Evolutionary conservation across 805 yeast genomes (phyloP), one percentile per base, ranked within the genome.

Genomic region (Citeromyces matritensis): DNA sequence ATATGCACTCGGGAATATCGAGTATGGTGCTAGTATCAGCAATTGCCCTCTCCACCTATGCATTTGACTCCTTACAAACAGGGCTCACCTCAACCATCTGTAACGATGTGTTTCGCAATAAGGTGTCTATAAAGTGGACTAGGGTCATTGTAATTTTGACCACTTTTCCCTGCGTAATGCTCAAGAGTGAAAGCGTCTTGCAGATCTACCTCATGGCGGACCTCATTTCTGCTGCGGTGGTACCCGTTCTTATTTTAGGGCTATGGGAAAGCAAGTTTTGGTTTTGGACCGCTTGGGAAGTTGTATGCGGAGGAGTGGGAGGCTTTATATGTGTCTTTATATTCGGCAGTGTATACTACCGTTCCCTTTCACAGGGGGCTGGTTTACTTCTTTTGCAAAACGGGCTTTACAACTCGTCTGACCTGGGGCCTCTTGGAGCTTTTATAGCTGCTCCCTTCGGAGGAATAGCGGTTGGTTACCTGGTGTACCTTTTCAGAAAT

Each of bases 361-460:
- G 62, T 24, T 55, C 58, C 44, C 88, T 94, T 7, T 51, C 55
- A 33, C 81, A 74, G 37, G 96, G 95, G 43, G 95, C 79, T 11
- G 64, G 64, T 38, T 61, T 86, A 32, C 55, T 86, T 32, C 57
- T 86, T 36, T 62, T 86, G 33, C 69, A 76, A 72, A 73, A 79
- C 43, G 95, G 96, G 28, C 57, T 86, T 17, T 86, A 86, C 45
- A 58, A 65, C 38, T 58, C 68, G 5, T 68, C 65, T 31, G 95
- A 86, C 48, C 86, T 95, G 95, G 82, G 93, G 43, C 75, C 94
- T 0, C 86, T 86, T 57, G 96, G 94, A 15, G 95, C 95, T 2
- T 86, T 86, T 53, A 88, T 81, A 5, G 80, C 77, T 38, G 91
- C 95, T 1, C 95, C 95, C 5, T 63, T 75, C 26, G 93, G 88